Base-by-base conservation (phyloP, 2,329 filamentous ascomycete genomes). In the Eutypella sp. region DNA sequence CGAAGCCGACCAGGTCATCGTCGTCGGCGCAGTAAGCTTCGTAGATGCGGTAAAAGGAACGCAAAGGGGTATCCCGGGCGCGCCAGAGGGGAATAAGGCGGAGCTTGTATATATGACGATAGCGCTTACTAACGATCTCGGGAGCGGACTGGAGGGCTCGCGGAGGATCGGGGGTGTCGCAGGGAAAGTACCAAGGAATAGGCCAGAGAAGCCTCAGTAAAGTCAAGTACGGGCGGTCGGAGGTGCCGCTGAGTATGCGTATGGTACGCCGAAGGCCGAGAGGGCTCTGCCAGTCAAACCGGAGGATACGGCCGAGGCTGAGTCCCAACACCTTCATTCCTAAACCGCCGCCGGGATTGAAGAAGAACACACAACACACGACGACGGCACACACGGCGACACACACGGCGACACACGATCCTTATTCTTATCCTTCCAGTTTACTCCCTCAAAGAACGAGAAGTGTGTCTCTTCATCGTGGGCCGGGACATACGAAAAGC, bases 11-110 rank as follows among this genome's bases (percentile, higher is more conserved):
- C 19, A 58, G 46, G 5, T 44, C 31, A 9, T 55, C 58, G 43
- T 61, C 51, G 10, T 47, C 47, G 27, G 54, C 55, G 42, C 56
- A 59, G n/a, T 59, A 47, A 13, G 54, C 56, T 45, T 62, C 58
- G 41, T 61, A 61, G 3, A 61, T 47, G 15, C 57, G 56, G 43
- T 56, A 61, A 33, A 61, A 53, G 23, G 59, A 52, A 18, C 59
- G 46, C 33, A 53, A 51, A n/a, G 50, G 48, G 38, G 57, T 61
- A 44, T 61, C 58, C 34, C 59, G 58, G 42, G 47, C 49, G 42
- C 44, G 44, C 44, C 45, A 49, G 19, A 49, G 37, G 19, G 47
- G 47, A n/a, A 49, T 49, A 34, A 47, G 36, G 13, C 47, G 40
- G 11, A 46, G 34, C 36, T 49, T 33, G 40, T 46, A 46, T n/a